Conservation (phyloP, 192 early-diverging fungal species). For the Dimargaris cristalligena region DNA sequence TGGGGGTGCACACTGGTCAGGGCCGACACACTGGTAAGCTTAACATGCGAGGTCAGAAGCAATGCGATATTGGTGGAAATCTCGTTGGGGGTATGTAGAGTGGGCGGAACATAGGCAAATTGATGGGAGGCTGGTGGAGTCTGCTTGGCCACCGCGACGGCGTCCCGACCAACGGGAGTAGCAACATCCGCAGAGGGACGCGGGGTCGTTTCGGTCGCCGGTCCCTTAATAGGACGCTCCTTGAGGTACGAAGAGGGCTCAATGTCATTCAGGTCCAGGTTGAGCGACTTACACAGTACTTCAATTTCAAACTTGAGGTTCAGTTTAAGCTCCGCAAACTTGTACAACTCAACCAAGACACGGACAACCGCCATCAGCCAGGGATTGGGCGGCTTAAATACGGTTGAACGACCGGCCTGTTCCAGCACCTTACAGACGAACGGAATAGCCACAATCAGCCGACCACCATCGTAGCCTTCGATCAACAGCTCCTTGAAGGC, state of each 20-base stretch:
- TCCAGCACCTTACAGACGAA: constrained; percentile 97
- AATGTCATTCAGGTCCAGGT: constrained; percentile 63
- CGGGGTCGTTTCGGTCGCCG: constrained; percentile 14
- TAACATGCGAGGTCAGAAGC: constrained; percentile 38
- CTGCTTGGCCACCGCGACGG: background rate
- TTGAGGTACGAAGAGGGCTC: constrained; percentile 21
- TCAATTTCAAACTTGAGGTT: constrained; percentile 97
- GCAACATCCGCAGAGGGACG: constrained; percentile 3
- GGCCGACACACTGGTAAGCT: constrained; percentile 64
- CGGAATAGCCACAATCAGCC: constrained; percentile 91
- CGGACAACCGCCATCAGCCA: constrained; percentile 94
- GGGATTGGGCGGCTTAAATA: constrained; percentile 92
- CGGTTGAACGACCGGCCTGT: constrained; percentile 61
- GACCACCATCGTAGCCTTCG: constrained; percentile 72
- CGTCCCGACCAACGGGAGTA: constrained; percentile 17
- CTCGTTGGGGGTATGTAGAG: constrained; percentile 11
- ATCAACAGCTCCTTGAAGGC: constrained; percentile 87
- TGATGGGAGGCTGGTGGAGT: background rate
- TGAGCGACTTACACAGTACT: constrained; percentile 83
- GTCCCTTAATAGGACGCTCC: constrained; percentile 10
- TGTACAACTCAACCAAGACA: constrained; percentile 82
- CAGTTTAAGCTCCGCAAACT: constrained; percentile 81
- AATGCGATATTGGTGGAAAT: constrained; percentile 12
- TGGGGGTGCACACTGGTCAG: constrained; percentile 70
- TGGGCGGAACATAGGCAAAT: constrained; percentile 10